Evolutionary conservation across 768 basidiomycete genomes (phyloP).

Genomic region (Artomyces pyxidatus): DNA sequence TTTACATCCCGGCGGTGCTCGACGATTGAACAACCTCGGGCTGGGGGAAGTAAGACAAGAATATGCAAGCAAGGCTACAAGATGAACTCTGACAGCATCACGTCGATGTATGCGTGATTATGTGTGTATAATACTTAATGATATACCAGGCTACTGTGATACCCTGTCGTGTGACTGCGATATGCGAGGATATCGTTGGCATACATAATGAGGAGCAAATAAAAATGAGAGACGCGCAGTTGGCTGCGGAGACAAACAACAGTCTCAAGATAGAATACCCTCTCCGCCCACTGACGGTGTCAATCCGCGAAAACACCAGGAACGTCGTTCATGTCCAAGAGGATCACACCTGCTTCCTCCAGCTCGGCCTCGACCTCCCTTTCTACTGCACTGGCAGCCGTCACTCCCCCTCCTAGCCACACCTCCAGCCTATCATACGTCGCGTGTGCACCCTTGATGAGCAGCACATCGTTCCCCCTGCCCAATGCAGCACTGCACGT

Average conservation of each 20-base stretch:
- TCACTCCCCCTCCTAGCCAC: slow-evolving; percentile 47
- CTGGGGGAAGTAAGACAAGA: not conserved
- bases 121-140: not conserved
- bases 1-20: slow-evolving; percentile 76
- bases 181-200: too few species aligned
- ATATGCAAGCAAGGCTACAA: not conserved
- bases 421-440: slow-evolving; percentile 62
- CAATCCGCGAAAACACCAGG: slow-evolving; percentile 50
- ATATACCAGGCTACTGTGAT: not conserved
- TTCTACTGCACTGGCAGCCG: slow-evolving; percentile 44
- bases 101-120: not conserved
- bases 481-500: slow-evolving; percentile 56
- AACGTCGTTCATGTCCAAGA: slow-evolving; percentile 62
- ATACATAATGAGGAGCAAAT: too few species aligned
- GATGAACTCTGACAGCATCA: not conserved
- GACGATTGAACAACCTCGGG: slow-evolving; percentile 32
- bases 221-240: not conserved
- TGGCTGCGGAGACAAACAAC: not conserved
- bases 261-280: not conserved
- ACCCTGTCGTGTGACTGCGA: not conserved
- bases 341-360: slow-evolving; percentile 57
- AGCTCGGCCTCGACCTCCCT: slow-evolving; percentile 56
- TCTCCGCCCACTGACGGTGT: slow-evolving; percentile 17
- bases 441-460: slow-evolving; percentile 58
- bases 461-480: slow-evolving; percentile 57